phyloP scores from a whole-genome alignment of 768 basidiomycete species.

The Mycena latifolia region DNA sequence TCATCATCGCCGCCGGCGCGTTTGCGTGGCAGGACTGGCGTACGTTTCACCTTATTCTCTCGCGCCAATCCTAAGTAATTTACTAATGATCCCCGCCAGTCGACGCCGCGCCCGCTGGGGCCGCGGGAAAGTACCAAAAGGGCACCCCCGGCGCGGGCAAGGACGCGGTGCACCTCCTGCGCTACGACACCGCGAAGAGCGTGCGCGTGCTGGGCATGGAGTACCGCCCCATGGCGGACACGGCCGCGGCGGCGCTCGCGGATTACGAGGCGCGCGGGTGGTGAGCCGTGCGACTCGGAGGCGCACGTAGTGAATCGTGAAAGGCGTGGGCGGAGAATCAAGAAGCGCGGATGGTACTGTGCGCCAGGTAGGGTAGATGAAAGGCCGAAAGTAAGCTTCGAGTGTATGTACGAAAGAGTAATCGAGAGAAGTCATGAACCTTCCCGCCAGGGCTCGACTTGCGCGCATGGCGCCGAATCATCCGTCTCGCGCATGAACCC shows the following conservation, averaged over 20 bases:
- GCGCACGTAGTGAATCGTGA: no score
- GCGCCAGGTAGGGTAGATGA: no score
- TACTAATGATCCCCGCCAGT: background rate
- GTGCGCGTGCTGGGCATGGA: background rate
- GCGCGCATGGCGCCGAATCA: no score
- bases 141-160: conserved; percentile 13
- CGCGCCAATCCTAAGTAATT: no score
- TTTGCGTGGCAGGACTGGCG: conserved; percentile 39
- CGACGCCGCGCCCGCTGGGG: background rate
- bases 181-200: background rate
- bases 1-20: conserved; percentile 56
- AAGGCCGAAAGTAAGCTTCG: no score
- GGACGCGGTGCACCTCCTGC: background rate
- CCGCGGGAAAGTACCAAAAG: background rate
- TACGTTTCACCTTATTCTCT: conserved; percentile 19
- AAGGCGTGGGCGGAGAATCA: no score
- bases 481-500: no score
- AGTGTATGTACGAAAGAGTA: no score
- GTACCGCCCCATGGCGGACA: background rate
- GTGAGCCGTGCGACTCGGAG: background rate
- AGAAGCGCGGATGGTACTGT: no score
- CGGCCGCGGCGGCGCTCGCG: background rate
- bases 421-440: no score
- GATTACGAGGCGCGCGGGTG: conserved; percentile 11
- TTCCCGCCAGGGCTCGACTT: no score